Evolutionary conservation across 345 rosid species (phyloP), one percentile per base, ranked within the genome.

Genomic region (Murraya paniculata): DNA sequence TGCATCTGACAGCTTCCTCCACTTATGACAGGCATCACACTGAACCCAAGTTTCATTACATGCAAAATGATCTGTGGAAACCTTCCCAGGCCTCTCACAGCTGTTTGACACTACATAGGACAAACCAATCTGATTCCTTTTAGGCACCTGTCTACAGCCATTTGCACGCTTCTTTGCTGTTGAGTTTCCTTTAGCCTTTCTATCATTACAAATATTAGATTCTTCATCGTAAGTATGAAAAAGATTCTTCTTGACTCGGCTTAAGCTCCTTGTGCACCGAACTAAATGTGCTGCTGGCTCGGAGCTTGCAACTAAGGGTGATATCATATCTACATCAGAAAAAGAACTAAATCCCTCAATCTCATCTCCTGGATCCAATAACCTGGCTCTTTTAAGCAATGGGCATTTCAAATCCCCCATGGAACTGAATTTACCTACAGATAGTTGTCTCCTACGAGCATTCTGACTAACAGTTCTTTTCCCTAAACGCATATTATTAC

Each of bases 21-120:
- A 95, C 87, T 95, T 93, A 69, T 83, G 81, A 82, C 99, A 95
- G 62, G 94, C 86, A 86, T 95, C 96, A 69, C 99, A 95, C 85
- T 95, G 99, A 76, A 93, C 89, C 99, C 99, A 95, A 60, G 86
- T 86, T 59, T 92, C 96, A 45, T 87, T 88, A 75, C 57, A 77
- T 61, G 75, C 77, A 64, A 71, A 71, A 81, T 48, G 55, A 69
- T 86, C 86, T 41, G 80, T 60, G 79, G 80, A 79, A 64, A 62
- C 82, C 77, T 80, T 84, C 62, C 74, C 78, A 55, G 64, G 50
- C 76, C 80, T 83, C 85, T 78, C 80, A 73, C 76, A 45, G 79
- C 83, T 76, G n/a, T 72, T 78, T 73, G 78, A 76, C 76, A 39
- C 80, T 57, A 71, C 73, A 73, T 61, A 22, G 31, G 84, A 75